Evolutionary conservation across 768 basidiomycete genomes (phyloP).

Genomic region (Albatrellus ellisii): DNA sequence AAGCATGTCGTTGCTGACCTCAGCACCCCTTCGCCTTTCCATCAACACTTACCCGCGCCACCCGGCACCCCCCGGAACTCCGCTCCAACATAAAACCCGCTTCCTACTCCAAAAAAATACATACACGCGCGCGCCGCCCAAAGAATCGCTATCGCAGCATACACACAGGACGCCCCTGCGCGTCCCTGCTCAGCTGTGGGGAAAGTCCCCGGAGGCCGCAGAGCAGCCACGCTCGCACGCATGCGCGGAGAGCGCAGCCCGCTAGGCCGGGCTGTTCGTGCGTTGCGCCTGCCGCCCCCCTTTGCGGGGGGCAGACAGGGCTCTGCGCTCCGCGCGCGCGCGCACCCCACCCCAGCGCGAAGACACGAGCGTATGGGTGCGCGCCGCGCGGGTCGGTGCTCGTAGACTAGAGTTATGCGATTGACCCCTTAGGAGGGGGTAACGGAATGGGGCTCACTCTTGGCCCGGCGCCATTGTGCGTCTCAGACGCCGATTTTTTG

Average conservation of each 20-base stretch:
- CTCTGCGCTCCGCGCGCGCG: conserved; percentile 18
- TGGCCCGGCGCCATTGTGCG: conserved; percentile 35
- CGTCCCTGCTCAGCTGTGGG: conserved; percentile 58
- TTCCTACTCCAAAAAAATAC: no score
- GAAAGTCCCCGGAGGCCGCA: conserved; percentile 91
- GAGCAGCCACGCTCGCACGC: conserved; percentile 39
- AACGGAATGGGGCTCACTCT: conserved; percentile 95
- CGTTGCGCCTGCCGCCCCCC: conserved; percentile 4
- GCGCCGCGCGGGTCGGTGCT: conserved; percentile 47
- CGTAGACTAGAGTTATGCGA: conserved; percentile 87
- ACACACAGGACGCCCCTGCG: conserved; percentile 45
- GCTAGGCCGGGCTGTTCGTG: conserved; percentile 41
- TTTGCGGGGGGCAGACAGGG: conserved; percentile 13
- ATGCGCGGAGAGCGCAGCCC: conserved; percentile 58
- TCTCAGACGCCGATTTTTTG: not conserved
- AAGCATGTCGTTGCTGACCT: no score
- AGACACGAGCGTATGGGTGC: conserved; percentile 66
- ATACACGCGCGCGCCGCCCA: conserved; percentile 54
- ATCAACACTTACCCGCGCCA: no score
- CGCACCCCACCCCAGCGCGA: conserved; percentile 39
- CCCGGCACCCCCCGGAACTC: no score
- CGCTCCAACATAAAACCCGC: no score
- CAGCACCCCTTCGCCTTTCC: no score
- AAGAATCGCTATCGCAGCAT: conserved; percentile 83
- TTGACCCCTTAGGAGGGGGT: conserved; percentile 38